Evolutionary conservation across 1,284 basidiomycete genomes (phyloP), one percentile per base, ranked within the genome.

Genomic region (Neonothopanus nambi): DNA sequence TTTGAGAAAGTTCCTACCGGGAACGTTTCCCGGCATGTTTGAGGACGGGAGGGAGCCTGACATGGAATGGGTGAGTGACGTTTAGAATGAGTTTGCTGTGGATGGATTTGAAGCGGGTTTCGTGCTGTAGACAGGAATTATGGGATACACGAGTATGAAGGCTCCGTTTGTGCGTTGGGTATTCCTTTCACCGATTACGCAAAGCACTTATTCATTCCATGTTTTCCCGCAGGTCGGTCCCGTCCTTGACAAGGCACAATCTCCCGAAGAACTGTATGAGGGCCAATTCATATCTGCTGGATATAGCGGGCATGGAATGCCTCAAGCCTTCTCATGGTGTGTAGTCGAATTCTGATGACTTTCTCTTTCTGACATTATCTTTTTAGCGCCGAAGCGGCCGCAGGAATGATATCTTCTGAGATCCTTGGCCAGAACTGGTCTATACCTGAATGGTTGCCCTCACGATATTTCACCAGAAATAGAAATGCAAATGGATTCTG

Each of bases 241-340:
- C 1, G 77, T 90, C 0, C 59, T 78, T 12, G 72, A 66, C 2
- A 12, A 41, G 13, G 28, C 55, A 64, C 12, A 58, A 62, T 0
- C 28, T 41, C 18, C 50, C 59, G 18, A 56, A 53, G 18, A 46
- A 24, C 17, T 28, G 6, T 76, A 73, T 54, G 59, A 72, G 8
- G 85, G 86, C 0, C 89, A 93, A 59, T 93, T 81, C 59, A 80
- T 93, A 17, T 73, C 85, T 1, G 90, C 85, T 0, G 91, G 91
- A 7, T 92, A 84, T 63, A 76, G 79, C 0, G 90, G 90, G 0
- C 90, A 92, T 61, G 91, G 91, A 0, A 93, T 93, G 89, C 84
- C 89, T 3, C 79, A 89, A 2, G 83, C 87, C 0, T 89, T 79
- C 63, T 80, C 77, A 39, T 91, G 88, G 87, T 89, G 62, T 46